Base-by-base conservation (phyloP, 1,139 yeast genomes). In the Geotrichum australiense region DNA sequence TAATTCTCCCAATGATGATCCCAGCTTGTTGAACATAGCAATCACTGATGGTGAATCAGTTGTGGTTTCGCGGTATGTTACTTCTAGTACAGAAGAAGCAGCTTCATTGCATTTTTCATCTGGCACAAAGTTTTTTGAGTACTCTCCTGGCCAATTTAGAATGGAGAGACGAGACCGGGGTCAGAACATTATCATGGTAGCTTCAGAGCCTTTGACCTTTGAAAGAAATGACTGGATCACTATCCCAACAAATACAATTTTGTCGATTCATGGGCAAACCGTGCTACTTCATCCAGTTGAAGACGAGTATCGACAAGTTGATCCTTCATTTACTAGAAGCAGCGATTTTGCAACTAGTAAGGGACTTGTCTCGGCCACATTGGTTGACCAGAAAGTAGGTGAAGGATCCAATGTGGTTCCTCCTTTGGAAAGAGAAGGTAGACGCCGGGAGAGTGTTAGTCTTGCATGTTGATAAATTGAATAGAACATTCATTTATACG, bases 221-320 rank as follows among this genome's bases (percentile, higher is more conserved):
- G 97, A 91, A 65, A 69, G 98, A 45, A 91, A 91, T 30, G 98
- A 91, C 64, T 91, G 98, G 98, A 83, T 91, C 46, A 81, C 96
- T 14, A 94, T 91, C 1, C 98, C 97, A 1, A 82, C 97, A 3
- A 91, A 91, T 61, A 82, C 96, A 2, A 66, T 81, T 3, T 62
- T 91, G n/a, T 83, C 95, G 1, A 80, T 91, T 47, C 80, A 80
- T 50, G 80, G 76, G 44, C 94, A 87, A 57, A 85, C 94, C 1
- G 94, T 91, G 6, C 67, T 91, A 41, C 68, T 91, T 68, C 95
- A 89, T 56, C 98, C 98, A 1, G 83, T 91, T 27, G 68, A 73
- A 41, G 98, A 91, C 60, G 96, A 91, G 61, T 89, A 80, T 64
- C 87, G 79, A 62, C 86, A 82, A 54, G 73, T 70, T 31, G 84